Percentiles rank a stretch among this genome's conserved stretches.
phyloP scores from a whole-genome alignment of 2,329 filamentous ascomycete genomes.

The Phaeoacremonium minimum region DNA sequence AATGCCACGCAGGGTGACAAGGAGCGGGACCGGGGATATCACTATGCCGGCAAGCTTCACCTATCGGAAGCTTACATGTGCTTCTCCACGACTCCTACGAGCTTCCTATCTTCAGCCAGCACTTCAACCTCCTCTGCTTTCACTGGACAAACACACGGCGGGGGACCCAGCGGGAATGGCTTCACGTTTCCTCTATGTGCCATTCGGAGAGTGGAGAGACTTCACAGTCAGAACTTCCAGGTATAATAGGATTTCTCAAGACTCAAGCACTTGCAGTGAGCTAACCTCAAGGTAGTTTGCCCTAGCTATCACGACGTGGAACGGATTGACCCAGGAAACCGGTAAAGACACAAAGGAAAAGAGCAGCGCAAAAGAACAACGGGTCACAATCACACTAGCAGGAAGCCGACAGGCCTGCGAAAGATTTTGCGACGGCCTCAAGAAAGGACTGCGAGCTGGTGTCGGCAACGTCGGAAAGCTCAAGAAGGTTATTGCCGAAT shows the following conservation, averaged over 20 bases:
- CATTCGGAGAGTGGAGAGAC: conserved; percentile 83
- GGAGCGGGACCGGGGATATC: conserved; percentile 70
- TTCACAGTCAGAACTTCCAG: conserved; percentile 87
- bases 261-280: conserved; percentile 9
- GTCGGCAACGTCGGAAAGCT: conserved; percentile 86
- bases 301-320: conserved; percentile 93
- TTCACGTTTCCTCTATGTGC: conserved; percentile 92
- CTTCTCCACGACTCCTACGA: conserved; percentile 90
- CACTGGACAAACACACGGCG: conserved; percentile 88
- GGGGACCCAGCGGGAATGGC: conserved; percentile 88
- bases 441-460: conserved; percentile 79
- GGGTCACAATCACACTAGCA: conserved; percentile 86
- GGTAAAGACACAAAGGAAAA: conserved; percentile 50
- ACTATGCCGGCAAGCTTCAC: conserved; percentile 89
- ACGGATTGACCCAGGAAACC: conserved; percentile 58
- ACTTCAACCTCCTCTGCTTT: conserved; percentile 77
- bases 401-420: conserved; percentile 88
- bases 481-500: conserved; percentile 73
- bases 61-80: conserved; percentile 92
- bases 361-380: conserved; percentile 57
- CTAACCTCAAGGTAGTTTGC: conserved; percentile 64
- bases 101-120: conserved; percentile 77
- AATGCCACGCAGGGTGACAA: conserved; percentile 68
- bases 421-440: conserved; percentile 92
- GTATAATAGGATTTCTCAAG: conserved; percentile 24